Evolutionary conservation across 768 basidiomycete genomes (phyloP).

Genomic region (Boletus edulis): DNA sequence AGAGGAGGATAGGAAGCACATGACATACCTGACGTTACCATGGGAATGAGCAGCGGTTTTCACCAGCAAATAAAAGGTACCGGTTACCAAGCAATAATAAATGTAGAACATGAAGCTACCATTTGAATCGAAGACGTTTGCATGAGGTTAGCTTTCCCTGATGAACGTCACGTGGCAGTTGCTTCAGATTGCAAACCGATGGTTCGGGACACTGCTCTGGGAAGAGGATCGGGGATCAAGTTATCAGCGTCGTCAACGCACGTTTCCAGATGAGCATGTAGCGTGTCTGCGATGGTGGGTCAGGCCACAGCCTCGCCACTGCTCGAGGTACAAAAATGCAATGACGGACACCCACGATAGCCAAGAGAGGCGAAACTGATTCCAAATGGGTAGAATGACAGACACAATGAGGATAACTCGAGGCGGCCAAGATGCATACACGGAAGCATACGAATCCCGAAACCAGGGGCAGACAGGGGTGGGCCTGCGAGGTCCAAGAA

Average conservation of each 20-base stretch:
- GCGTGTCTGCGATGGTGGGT: neutral
- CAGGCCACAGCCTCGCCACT: neutral
- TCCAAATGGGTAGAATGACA: neutral
- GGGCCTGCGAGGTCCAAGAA: neutral
- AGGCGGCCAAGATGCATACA: constrained; percentile 9
- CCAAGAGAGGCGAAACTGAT: constrained; percentile 9
- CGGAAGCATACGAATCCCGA: constrained; percentile 1
- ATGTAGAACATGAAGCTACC: neutral
- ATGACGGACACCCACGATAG: constrained; percentile 1
- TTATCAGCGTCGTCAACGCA: neutral
- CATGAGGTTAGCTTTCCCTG: neutral
- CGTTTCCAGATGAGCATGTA: neutral
- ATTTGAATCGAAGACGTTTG: neutral
- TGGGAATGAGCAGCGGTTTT: neutral
- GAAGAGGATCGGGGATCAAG: neutral
- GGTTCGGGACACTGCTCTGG: neutral
- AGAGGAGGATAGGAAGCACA: neutral
- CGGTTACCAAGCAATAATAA: neutral
- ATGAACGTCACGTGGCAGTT: constrained; percentile 9
- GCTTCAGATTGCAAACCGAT: constrained; percentile 4
- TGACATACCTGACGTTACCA: neutral
- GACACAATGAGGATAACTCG: constrained; percentile 22
- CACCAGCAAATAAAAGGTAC: neutral
- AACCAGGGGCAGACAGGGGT: neutral
- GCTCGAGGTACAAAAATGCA: neutral